phyloP scores from a whole-genome alignment of 306 rosid species.

The Gillenia trifoliata region DNA sequence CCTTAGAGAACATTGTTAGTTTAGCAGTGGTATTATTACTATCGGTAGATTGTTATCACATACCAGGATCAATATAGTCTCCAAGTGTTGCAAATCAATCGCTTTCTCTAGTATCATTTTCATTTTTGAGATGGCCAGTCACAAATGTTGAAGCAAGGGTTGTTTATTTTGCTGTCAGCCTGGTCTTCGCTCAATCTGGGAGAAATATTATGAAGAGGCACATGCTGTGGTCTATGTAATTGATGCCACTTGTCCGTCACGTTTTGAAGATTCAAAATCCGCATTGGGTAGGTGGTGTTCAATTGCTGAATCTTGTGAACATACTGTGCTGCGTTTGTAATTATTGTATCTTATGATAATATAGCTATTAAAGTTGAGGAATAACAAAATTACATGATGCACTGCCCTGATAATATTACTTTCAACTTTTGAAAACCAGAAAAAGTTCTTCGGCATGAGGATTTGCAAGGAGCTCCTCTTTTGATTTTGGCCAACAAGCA shows the following conservation, averaged over 20 bases:
- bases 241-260: slow-evolving; percentile 81
- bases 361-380: slow-evolving; percentile 8
- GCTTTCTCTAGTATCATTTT: neutral
- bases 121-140: slow-evolving; percentile 4
- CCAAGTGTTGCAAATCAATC: neutral
- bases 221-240: slow-evolving; percentile 89
- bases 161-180: slow-evolving; percentile 41
- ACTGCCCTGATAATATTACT: slow-evolving; percentile 14
- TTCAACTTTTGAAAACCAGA: slow-evolving; percentile 48
- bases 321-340: slow-evolving; percentile 11
- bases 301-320: slow-evolving; percentile 10
- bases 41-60: neutral
- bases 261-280: slow-evolving; percentile 95
- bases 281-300: slow-evolving; percentile 76
- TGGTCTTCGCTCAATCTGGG: slow-evolving; percentile 99
- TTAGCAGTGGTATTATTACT: neutral
- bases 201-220: slow-evolving; percentile 96
- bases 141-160: slow-evolving; percentile 24
- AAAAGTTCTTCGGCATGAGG: slow-evolving; percentile 93
- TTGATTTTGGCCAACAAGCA: slow-evolving; percentile 94
- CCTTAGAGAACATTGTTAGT: neutral
- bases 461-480: slow-evolving; percentile 95
- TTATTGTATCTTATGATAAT: slow-evolving; percentile 12
- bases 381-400: slow-evolving; percentile 8
- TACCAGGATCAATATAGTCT: neutral